Evolutionary conservation across 2,329 filamentous ascomycete genomes (phyloP), one percentile per base, ranked within the genome.

Genomic region (Alternaria sp.): DNA sequence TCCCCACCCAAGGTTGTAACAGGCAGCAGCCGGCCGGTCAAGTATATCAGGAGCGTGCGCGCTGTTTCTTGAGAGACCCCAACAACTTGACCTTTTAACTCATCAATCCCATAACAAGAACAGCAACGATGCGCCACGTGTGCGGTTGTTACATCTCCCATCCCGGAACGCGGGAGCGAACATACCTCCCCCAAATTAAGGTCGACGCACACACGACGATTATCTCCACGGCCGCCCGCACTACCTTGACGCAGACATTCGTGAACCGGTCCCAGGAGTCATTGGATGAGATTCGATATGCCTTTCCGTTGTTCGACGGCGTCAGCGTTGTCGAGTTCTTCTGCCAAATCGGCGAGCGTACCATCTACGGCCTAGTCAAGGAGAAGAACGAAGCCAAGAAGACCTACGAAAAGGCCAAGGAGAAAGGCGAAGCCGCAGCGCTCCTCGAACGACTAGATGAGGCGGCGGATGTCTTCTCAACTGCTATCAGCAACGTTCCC

Each of bases 381-480:
- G 60, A 62, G 20, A 62, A 49, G 25, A 47, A 41, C 18, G 55
- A 59, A 26, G 55, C 60, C 23, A 58, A 14, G 20, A 62, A 54
- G 23, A 62, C 55, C 4, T 62, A 62, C n/a, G 15, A 62, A 18
- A 30, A 55, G 14, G 60, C 60, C 23, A 59, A 44, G 12, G 18
- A 33, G 18, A 47, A 30, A 11, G 60, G 60, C 25, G 55, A 62
- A 11, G 54, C 11, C 15, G 60, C 60, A 30, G 60, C 60, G 18
- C 30, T 62, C 5, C 55, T 62, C 2, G 60, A 59, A 20, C 60
- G 44, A 37, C 43, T 59, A 5, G 47, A 56, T 25, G 43, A 62
- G n/a, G 60, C 55, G 14, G 55, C 55, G n/a, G 60, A 62, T 44
- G 60, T 62, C 41, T 59, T 62, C 25, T 59, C 47, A 44, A 62